Evolutionary conservation across 352 stramenopile genomes (phyloP).

Genomic region (Pythium phragmiticola): DNA sequence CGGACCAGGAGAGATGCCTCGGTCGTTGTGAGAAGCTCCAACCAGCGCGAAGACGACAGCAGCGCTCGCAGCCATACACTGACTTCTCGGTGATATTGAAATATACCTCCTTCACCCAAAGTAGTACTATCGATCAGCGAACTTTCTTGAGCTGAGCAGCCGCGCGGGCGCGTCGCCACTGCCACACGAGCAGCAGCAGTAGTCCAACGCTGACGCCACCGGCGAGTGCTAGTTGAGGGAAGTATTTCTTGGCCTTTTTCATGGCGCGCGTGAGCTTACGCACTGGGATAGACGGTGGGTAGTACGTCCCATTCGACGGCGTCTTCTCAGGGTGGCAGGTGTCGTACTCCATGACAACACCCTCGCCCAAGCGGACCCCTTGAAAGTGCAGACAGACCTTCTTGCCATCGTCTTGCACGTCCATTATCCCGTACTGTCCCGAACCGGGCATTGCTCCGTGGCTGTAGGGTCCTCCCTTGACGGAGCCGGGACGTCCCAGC

Average conservation of each 20-base stretch:
- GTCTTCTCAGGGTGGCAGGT: conserved; percentile 72
- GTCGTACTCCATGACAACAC: conserved; percentile 70
- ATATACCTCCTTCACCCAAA: background rate
- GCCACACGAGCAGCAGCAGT: conserved; percentile 15
- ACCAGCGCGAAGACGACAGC: conserved; percentile 19
- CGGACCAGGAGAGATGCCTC: conserved; percentile 6
- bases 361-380: conserved; percentile 56
- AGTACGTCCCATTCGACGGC: conserved; percentile 50
- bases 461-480: conserved; percentile 88
- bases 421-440: conserved; percentile 80
- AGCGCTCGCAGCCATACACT: background rate
- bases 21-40: background rate
- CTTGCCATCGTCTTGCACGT: conserved; percentile 70
- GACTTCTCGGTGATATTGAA: conserved; percentile 2
- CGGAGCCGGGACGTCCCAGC: conserved; percentile 70
- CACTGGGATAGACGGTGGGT: conserved; percentile 56
- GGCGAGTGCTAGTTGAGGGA: conserved; percentile 6
- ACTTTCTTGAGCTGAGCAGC: conserved; percentile 17
- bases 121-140: conserved; percentile 4
- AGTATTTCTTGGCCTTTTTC: conserved; percentile 49
- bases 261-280: conserved; percentile 49
- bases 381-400: conserved; percentile 70
- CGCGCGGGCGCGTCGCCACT: conserved; percentile 2
- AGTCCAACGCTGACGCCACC: background rate
- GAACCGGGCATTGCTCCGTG: conserved; percentile 78